Evolutionary conservation across 495 filamentous ascomycete species (phyloP), one percentile per base, ranked within the genome.

Genomic region (Lasiosphaeriaceae sp.): DNA sequence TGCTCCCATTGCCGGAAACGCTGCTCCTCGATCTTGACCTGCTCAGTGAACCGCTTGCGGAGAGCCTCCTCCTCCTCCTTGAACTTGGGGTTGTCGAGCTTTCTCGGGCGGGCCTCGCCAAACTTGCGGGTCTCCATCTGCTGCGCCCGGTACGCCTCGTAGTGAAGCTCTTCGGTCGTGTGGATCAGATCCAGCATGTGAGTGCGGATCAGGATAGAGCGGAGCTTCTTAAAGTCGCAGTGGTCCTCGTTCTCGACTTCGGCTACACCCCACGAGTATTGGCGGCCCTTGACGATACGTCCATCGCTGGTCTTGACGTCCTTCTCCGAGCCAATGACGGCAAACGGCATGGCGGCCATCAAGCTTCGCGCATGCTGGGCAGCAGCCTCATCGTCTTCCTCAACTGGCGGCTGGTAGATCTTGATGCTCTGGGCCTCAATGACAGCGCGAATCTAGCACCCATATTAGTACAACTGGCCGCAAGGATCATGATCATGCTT

Each of bases 81-180:
- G 86, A 97, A 98, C 83, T 97, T 97, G 74, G 94, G 94, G 80
- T 98, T 98, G 80, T 98, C 94, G 59, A 98, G 82, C 82, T 98
- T 98, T 74, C 92, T 81, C 60, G 94, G 94, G 52, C 94, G 84
- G 44, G 93, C 93, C 80, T 98, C 94, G 73, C 94, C 94, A 63
- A 97, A 97, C 77, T 98, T 98, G 74, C 94, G 85, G 51, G 94
- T 98, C 85, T 98, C 94, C 94, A 98, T 98, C 75, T 98, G 94
- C 72, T 94, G 90, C 34, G 95, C 94, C 63, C 94, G 92, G 80
- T 98, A 98, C 51, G 90, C 94, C 73, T 98, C 94, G 80, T 98
- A 98, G 81, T 98, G 94, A 62, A 88, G 85, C 79, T 98, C 94
- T 78, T 98, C 94, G 57, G 94, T 97, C 48, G 94, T 98, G 83